Evolutionary conservation across 805 yeast genomes (phyloP), one percentile per base, ranked within the genome.

Genomic region (Teunomyces panamensis): DNA sequence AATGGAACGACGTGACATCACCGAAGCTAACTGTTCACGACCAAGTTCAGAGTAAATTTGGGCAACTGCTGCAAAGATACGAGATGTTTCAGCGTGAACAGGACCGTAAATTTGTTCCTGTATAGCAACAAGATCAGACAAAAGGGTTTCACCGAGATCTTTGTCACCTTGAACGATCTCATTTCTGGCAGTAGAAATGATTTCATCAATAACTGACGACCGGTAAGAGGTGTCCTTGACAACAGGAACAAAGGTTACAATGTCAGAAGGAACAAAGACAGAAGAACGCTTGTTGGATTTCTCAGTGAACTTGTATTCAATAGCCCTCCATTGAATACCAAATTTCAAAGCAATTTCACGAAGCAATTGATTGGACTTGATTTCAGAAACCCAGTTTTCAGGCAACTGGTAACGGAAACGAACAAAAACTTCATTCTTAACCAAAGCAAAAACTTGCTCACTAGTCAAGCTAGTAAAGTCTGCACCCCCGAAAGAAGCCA

Each of bases 61-160:
- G 10, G 95, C 85, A 42, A 89, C 71, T 8, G 80, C 71, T 36
- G 83, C 69, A 59, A 85, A 85, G 30, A 83, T 83, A 44, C 79
- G 79, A 10, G 92, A 89, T 27, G 91, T 87, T 56, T 85, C 89
- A 7, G 85, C 78, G 59, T 91, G 94, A 28, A 92, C 77, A 26
- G 76, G 63, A 28, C 98, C 97, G 57, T 87, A 87, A 28, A 89
- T 81, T 61, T 89, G 96, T 63, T 90, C 96, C 53, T 81, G 81
- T 46, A 89, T 75, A 7, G 85, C 69, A 30, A 88, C 69, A 27
- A 94, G 75, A 64, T 92, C 96, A 28, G 75, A 67, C 55, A 91
- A 68, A 45, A 87, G 75, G 30, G 79, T 74, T 49, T 84, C 61
- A 9, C 91, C 96, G 26, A 80, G 70, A 6, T 79, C 80, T 50